Base-by-base conservation (phyloP, 2,329 filamentous ascomycete species). In the Lizonia empirigonia region DNA sequence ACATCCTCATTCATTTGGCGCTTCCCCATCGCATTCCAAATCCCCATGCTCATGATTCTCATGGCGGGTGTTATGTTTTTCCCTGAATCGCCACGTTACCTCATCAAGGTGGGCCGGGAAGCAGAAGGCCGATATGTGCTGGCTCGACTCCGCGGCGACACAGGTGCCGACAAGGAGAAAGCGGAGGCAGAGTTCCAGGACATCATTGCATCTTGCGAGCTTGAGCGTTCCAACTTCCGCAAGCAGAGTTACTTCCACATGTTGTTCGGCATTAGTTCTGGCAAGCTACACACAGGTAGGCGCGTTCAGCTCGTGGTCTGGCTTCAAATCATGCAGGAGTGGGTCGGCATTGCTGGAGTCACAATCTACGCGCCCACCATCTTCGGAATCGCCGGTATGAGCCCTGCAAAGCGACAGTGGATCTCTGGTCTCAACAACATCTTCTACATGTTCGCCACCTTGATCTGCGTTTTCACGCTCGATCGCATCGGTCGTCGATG, bases 261-360 rank as follows among this genome's bases (percentile, higher is more conserved):
- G 86, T 72, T 90, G 1, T 85, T 87, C 44, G 85, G 85, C 2
- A 80, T 83, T 46, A 84, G 84, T 2, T 86, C 84, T 0, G 86
- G 78, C 1, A 83, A 87, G 42, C 70, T 89, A 7, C 86, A 89
- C 56, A 86, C 83, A 0, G 87, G 82, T 0, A 79, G 87, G 1
- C 82, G 87, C 5, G 85, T 89, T 0, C 85, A 89, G 61, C 78
- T 90, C 1, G 85, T 87, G 3, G 78, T 90, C 27, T 89, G 86
- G 85, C 76, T 89, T 7, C 85, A 89, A 71, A 86, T 89, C 35
- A 81, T 89, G 64, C 85, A 88, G 62, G 83, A 87, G 60, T 88
- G 85, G 84, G 80, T 85, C 42, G 85, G 86, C 0, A 89, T 89
- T 53, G 85, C 86, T 0, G 86, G 85, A 33, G 84, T 89, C 2